These are phyloP conservation scores for Chrysoporthe deuterocubensis DNA, from an alignment of 2,329 filamentous ascomycete species.

Conservation along the genomic window DNA sequence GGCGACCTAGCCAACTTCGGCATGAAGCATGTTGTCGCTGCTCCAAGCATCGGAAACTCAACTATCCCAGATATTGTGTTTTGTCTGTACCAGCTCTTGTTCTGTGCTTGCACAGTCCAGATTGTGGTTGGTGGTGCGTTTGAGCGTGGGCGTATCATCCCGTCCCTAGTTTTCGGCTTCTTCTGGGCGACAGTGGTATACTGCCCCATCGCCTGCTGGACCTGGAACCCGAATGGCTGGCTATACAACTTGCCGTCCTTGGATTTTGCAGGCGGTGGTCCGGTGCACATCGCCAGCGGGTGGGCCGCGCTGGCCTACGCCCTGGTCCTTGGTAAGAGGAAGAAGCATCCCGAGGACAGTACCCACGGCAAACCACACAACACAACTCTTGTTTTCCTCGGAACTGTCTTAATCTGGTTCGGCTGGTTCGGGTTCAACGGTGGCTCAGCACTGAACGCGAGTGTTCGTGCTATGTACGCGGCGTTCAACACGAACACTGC, in stretches of 20 bases:
- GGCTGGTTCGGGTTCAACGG: slow-evolving; percentile 62
- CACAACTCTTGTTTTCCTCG: slow-evolving; percentile 65
- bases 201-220: slow-evolving; percentile 67
- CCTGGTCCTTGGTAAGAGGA: slow-evolving; percentile 64
- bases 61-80: slow-evolving; percentile 68
- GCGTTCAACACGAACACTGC: slow-evolving; percentile 64
- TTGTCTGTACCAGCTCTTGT: slow-evolving; percentile 68
- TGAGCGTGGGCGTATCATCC: slow-evolving; percentile 61
- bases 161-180: slow-evolving; percentile 48
- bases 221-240: slow-evolving; percentile 71
- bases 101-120: slow-evolving; percentile 64
- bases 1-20: slow-evolving; percentile 81
- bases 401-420: slow-evolving; percentile 69
- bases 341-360: slow-evolving; percentile 50
- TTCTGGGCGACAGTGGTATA: slow-evolving; percentile 69
- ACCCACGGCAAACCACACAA: slow-evolving; percentile 63
- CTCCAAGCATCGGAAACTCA: slow-evolving; percentile 61
- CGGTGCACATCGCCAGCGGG: slow-evolving; percentile 66
- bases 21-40: slow-evolving; percentile 62
- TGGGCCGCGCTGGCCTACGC: slow-evolving; percentile 68
- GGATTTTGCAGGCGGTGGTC: slow-evolving; percentile 66
- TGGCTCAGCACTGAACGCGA: slow-evolving; percentile 54
- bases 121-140: slow-evolving; percentile 69
- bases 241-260: slow-evolving; percentile 62
- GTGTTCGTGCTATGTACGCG: slow-evolving; percentile 56